Percentiles rank a stretch among this genome's conserved stretches.
phyloP scores from a whole-genome alignment of 148 eudicot species.

The Rhododendron williamsianum region DNA sequence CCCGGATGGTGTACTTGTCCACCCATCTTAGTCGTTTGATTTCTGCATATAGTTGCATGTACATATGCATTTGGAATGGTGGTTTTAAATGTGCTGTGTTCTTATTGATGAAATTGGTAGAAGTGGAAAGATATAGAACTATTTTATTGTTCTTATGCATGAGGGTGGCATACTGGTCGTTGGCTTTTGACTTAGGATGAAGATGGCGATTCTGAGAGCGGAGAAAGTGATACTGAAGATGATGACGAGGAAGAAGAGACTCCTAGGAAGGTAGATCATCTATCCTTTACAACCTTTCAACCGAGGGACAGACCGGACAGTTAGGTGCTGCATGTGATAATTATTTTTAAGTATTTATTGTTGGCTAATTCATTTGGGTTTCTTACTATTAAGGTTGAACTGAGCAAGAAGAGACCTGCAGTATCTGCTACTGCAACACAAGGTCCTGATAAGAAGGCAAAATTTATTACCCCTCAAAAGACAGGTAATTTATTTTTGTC shows the following conservation, averaged over 20 bases:
- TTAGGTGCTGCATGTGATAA: not conserved
- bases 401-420: constrained; percentile 54
- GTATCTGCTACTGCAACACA: constrained; percentile 48
- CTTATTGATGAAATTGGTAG: not conserved
- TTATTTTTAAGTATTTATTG: not conserved
- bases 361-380: not conserved
- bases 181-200: constrained; percentile 28
- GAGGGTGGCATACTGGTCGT: not conserved
- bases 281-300: not conserved
- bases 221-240: constrained; percentile 25
- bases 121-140: not conserved
- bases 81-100: not conserved
- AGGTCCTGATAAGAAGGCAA: constrained; percentile 57
- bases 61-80: not conserved
- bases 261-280: constrained; percentile 50
- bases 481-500: constrained; percentile 37
- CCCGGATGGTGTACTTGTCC: not conserved
- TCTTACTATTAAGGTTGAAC: constrained; percentile 33
- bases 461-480: constrained; percentile 57
- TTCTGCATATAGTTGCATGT: not conserved
- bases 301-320: not conserved
- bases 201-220: constrained; percentile 25
- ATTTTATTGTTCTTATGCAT: not conserved
- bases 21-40: not conserved
- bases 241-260: constrained; percentile 51